phyloP scores from a whole-genome alignment of 1,139 yeast species.

The Kodamaea plutei region DNA sequence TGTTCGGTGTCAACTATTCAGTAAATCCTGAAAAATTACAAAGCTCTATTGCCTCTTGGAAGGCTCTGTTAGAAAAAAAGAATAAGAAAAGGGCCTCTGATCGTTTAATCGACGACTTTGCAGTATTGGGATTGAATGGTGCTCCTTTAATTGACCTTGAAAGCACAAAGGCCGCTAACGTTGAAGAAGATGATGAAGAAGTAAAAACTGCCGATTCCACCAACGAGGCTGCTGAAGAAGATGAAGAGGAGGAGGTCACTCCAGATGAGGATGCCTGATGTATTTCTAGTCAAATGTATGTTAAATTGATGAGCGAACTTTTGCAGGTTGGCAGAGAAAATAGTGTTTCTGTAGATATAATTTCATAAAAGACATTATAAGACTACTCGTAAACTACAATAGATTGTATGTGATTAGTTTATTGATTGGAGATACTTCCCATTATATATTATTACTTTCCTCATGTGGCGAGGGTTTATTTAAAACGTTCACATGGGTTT shows the following conservation, averaged over 20 bases:
- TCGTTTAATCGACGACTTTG: conserved; percentile 45
- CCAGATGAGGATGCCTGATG: conserved; percentile 11
- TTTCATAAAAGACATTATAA: conserved; percentile 1
- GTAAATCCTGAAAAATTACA: conserved; percentile 41
- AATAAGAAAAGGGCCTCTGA: conserved; percentile 61
- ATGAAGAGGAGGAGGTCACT: conserved; percentile 6
- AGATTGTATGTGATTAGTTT: too few relatives aligned
- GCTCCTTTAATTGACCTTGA: conserved; percentile 32
- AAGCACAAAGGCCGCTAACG: conserved; percentile 10
- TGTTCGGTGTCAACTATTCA: conserved; percentile 75
- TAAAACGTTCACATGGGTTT: too few relatives aligned
- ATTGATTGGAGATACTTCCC: too few relatives aligned
- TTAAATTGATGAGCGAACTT: background rate
- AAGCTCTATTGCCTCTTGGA: conserved; percentile 62
- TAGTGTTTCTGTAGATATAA: background rate
- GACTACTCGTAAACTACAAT: too few relatives aligned
- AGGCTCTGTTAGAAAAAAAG: conserved; percentile 43
- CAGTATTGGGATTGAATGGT: conserved; percentile 18
- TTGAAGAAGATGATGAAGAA: conserved; percentile 2
- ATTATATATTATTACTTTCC: too few relatives aligned
- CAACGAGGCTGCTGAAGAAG: conserved; percentile 15
- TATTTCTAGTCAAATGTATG: conserved; percentile 1
- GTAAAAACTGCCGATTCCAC: conserved; percentile 15
- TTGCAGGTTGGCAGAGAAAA: background rate
- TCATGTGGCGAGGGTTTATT: too few relatives aligned